Evolutionary conservation across 2,329 filamentous ascomycete species (phyloP), one percentile per base, ranked within the genome.

Genomic region (Clarireedia homoeocarpa): DNA sequence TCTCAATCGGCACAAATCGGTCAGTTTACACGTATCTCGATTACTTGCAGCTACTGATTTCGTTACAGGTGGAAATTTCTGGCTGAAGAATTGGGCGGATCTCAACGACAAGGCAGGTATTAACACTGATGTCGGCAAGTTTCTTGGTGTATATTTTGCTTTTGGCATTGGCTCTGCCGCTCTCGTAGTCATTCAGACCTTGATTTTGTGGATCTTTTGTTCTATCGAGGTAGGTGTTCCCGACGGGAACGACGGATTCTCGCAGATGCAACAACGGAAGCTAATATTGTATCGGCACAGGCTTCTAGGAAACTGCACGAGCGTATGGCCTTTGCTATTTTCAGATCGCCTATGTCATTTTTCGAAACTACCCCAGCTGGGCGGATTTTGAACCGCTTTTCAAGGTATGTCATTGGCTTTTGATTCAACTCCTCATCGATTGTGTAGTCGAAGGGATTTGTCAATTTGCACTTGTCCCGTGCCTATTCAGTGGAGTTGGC

Each of bases 171-270:
- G 92, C 34, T 86, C 89, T 26, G 87, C 94, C 42, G 79, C 82
- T 45, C 77, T 99, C 61, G 92, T 95, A 3, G 90, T 97, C 44
- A 69, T 95, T 30, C 94, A 97, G 73, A 97, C 92, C 5, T 75
- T 99, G 64, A 91, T 99, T 61, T 78, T 99, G 27, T 99, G 94
- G 94, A 97, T 99, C 63, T 97, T 99, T 75, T 99, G 95, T 74
- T 97, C 94, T 4, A 99, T 99, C 61, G 94, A 99, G 81, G 87
- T 89, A 76, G 52, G 74, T 69, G 5, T n/a, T 15, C 34, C 47
- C 65, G 46, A 50, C 50, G 65, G 49, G 39, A 48, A 12, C 30
- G 56, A 47, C 27, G 52, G 51, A 42, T 53, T 47, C 42, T 17
- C 59, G 58, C 51, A 55, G 44, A 49, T 58, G 57, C 52, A 56